Evolutionary conservation across 257 asterid genomes (phyloP).

Genomic region (Solanum ossicruentum): DNA sequence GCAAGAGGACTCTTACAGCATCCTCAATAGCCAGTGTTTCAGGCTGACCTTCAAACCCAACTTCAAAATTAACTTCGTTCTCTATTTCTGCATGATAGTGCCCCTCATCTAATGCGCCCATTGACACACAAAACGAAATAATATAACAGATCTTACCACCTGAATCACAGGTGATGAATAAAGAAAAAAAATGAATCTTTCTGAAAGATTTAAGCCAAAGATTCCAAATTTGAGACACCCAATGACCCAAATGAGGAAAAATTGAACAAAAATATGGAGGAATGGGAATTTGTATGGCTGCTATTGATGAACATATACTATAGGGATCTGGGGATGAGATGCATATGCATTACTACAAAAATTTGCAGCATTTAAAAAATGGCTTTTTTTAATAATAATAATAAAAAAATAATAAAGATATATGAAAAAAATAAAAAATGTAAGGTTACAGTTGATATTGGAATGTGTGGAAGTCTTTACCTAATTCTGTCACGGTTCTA

Average conservation of each 20-base stretch:
- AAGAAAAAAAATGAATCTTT: neutral
- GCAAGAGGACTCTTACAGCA: slow-evolving; percentile 78
- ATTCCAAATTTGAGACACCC: slow-evolving; percentile 23
- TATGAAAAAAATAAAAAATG: neutral
- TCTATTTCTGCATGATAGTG: slow-evolving; percentile 40
- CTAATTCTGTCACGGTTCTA: neutral
- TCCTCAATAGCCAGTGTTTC: slow-evolving; percentile 54
- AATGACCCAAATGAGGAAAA: slow-evolving; percentile 8
- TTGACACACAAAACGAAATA: slow-evolving; percentile 14
- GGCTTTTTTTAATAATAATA: neutral
- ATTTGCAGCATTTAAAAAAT: neutral
- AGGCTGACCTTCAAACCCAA: slow-evolving; percentile 36
- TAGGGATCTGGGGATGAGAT: neutral
- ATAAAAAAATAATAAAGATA: neutral
- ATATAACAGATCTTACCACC: neutral
- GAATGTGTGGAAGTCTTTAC: slow-evolving; percentile 30
- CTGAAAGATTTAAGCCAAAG: slow-evolving; percentile 17
- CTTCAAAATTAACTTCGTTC: slow-evolving; percentile 48
- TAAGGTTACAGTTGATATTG: slow-evolving; percentile 30
- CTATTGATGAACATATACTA: neutral
- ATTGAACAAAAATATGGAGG: neutral
- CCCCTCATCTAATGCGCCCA: slow-evolving; percentile 89
- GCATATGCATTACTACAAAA: slow-evolving; percentile 14
- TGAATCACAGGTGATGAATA: neutral
- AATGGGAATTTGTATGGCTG: slow-evolving; percentile 8